phyloP scores from a whole-genome alignment of 768 basidiomycete species.

The Leccinum boreale region DNA sequence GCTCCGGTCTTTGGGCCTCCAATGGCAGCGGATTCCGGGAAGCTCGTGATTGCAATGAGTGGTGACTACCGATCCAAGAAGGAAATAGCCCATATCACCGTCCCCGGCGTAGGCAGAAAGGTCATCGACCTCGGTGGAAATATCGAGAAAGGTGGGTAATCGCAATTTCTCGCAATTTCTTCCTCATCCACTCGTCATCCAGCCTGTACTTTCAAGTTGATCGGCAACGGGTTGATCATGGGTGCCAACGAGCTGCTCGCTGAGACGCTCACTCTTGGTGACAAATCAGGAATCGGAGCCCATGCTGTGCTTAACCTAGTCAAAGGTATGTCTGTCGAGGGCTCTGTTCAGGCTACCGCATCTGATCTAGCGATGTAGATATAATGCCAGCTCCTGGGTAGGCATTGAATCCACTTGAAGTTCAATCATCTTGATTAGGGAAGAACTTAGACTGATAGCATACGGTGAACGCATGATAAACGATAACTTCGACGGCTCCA shows the following conservation, averaged over 20 bases:
- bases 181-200: background rate
- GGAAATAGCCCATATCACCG: constrained; percentile 69
- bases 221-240: constrained; percentile 77
- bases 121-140: constrained; percentile 81
- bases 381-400: constrained; percentile 66
- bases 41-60: constrained; percentile 72
- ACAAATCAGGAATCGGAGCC: constrained; percentile 77
- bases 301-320: constrained; percentile 53
- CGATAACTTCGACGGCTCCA: constrained; percentile 69
- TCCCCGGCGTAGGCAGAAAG: constrained; percentile 76
- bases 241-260: constrained; percentile 77
- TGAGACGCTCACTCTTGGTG: constrained; percentile 81
- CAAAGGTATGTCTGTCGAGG: constrained; percentile 43
- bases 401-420: constrained; percentile 9
- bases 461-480: constrained; percentile 70
- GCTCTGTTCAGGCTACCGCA: background rate
- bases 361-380: constrained; percentile 39
- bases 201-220: constrained; percentile 73
- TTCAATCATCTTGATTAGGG: constrained; percentile 1
- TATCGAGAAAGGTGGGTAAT: constrained; percentile 65
- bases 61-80: constrained; percentile 84
- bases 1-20: constrained; percentile 80
- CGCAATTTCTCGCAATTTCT: background rate
- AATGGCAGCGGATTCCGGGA: constrained; percentile 56
- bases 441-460: constrained; percentile 39